A percentile compares a stretch with the other conserved stretches of the same genome.
Conservation (phyloP, 371 early-diverging fungal species). For the Syncephalastrum monosporum region DNA sequence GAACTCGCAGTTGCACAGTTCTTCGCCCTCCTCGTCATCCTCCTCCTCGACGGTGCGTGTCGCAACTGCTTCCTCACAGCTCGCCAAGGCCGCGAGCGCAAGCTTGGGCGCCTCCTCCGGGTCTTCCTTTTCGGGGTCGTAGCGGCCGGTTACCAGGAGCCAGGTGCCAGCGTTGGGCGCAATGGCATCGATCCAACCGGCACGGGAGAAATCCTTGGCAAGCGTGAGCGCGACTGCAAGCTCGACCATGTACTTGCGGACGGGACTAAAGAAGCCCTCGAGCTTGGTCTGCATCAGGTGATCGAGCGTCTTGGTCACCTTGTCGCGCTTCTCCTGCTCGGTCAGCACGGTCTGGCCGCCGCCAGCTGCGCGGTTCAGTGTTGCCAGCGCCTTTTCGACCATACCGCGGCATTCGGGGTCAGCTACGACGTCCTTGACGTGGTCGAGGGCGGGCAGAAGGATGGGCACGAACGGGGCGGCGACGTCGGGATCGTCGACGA, state of each 20-base stretch:
- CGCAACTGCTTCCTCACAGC: constrained; percentile 38
- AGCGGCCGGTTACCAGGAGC: constrained; percentile 11
- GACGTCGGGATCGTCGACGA: constrained; percentile 74
- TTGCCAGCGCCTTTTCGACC: constrained; percentile 45
- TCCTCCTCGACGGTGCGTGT: constrained; percentile 38
- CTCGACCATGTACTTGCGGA: constrained; percentile 44
- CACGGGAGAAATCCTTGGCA: constrained; percentile 31
- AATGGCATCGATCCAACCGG: constrained; percentile 12
- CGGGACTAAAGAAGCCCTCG: constrained; percentile 26
- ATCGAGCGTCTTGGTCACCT: constrained; percentile 37
- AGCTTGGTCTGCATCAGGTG: constrained; percentile 33
- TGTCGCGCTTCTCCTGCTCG: constrained; percentile 42
- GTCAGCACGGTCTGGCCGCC: constrained; percentile 29
- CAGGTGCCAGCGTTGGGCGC: constrained; percentile 34
- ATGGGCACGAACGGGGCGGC: constrained; percentile 80
- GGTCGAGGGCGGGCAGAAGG: constrained; percentile 73
- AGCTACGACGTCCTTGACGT: constrained; percentile 71
- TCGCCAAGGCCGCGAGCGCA: constrained; percentile 23
- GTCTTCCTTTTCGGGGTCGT: constrained; percentile 28
- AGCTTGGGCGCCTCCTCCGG: constrained; percentile 1
- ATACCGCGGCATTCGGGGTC: constrained; percentile 78
- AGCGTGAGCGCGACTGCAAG: constrained; percentile 38
- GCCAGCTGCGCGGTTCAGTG: constrained; percentile 34
- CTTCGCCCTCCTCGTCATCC: constrained; percentile 68
- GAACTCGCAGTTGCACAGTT: constrained; percentile 78